Evolutionary conservation across 129 eudicot species (phyloP).

Genomic region (Tanacetum coccineum): DNA sequence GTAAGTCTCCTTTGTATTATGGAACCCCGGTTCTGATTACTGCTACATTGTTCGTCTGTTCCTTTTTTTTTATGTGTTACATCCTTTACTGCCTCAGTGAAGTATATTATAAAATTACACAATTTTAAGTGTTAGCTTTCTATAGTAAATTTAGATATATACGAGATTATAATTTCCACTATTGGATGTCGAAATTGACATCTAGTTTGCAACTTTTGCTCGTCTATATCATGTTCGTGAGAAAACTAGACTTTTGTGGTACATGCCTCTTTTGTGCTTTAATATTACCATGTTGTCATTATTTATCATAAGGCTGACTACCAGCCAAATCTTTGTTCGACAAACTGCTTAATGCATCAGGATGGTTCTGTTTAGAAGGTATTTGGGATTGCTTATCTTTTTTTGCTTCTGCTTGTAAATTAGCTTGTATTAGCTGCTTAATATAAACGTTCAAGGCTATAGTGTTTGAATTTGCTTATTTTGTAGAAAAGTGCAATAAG

Average conservation of each 20-base stretch:
- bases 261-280: too few relatives aligned
- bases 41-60: not conserved
- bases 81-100: conserved; percentile 14
- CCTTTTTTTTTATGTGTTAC: conserved; percentile 2
- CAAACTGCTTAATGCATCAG: not conserved
- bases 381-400: too few relatives aligned
- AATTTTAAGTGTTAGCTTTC: too few relatives aligned
- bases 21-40: conserved; percentile 10
- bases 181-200: not conserved
- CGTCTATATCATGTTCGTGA: not conserved
- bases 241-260: not conserved
- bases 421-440: too few relatives aligned
- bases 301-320: conserved; percentile 1
- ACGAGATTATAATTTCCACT: not conserved
- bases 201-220: not conserved
- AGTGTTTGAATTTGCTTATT: too few relatives aligned
- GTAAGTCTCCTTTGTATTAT: conserved; percentile 51
- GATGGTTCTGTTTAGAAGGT: too few relatives aligned
- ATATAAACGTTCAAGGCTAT: too few relatives aligned
- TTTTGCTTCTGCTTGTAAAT: not conserved
- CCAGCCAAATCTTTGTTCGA: conserved; percentile 10
- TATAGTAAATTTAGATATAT: conserved; percentile 6
- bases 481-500: too few relatives aligned
- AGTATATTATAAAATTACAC: too few relatives aligned
- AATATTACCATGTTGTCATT: not conserved